Base-by-base conservation (phyloP, 2,329 filamentous ascomycete genomes). In the Ascochyta fabae region DNA sequence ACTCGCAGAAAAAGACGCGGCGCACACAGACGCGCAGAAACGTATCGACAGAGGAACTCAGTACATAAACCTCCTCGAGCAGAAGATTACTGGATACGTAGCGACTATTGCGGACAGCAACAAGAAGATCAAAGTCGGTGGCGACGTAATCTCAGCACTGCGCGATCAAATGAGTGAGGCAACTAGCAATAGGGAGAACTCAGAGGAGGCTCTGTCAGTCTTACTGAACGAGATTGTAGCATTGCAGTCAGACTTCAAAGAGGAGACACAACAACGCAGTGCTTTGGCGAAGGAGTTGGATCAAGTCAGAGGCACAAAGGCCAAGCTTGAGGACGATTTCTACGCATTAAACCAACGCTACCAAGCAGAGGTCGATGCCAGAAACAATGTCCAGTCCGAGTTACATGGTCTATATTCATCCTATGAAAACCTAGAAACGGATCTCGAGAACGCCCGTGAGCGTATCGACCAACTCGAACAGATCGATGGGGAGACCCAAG, bases 161-260 rank as follows among this genome's bases (percentile, higher is more conserved):
- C 66, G 62, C 10, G 62, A 66, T 13, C 64, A 71, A 22, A 47
- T 74, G 12, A 61, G 64, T 9, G 53, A 65, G 16, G 61, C 66
- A 3, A 53, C 69, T 35, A 47, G 48, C 7, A 51, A 62, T 23
- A 70, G 59, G 38, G 57, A 59, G n/a, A 54, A 62, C 8, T 62
- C 57, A 0, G 67, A 73, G 38, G 50, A 64, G 24, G 68, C 68
- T 15, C 35, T 72, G n/a, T 48, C 45, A 2, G 60, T 62, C 7
- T 34, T 68, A 39, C 57, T 51, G 19, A 48, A n/a, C 2, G 64
- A 67, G 16, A 24, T 71, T 10, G 48, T 47, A 9, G 48, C 59
- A n/a, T 35, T 72, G 6, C 56, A 66, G 36, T 44, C 51, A 10
- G 60, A 52, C 15, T 46, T 67, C 5, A 48, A 48, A 7, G 57